Percentiles rank a stretch among this genome's conserved stretches.
These are phyloP conservation scores for Hysterangium stoloniferum DNA, from an alignment of 768 basidiomycete genomes.

Conservation along the genomic window DNA sequence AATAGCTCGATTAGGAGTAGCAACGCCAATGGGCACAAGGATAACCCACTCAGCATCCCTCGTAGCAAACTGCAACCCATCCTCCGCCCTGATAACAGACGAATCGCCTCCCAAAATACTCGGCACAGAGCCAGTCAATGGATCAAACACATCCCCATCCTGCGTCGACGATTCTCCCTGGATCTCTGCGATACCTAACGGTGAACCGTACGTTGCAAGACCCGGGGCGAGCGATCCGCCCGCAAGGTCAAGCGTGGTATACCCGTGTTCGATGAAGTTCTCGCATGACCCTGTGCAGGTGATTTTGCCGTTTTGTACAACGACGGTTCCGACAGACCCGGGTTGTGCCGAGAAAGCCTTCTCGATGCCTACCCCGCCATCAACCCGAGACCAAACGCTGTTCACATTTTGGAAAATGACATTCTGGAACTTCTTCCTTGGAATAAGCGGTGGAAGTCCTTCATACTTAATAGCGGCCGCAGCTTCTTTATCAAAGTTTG, in stretches of 20 bases:
- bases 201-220: slow-evolving; percentile 33
- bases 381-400: slow-evolving; percentile 44
- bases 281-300: slow-evolving; percentile 32
- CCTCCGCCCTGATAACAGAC: slow-evolving; percentile 51
- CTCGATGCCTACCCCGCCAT: slow-evolving; percentile 35
- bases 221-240: slow-evolving; percentile 47
- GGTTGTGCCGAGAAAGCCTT: slow-evolving; percentile 39
- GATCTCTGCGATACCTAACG: slow-evolving; percentile 66
- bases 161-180: slow-evolving; percentile 50
- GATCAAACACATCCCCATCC: slow-evolving; percentile 44
- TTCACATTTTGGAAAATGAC: slow-evolving; percentile 64
- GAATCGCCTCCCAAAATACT: slow-evolving; percentile 27
- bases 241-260: slow-evolving; percentile 49
- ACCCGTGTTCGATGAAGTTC: background rate
- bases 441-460: slow-evolving; percentile 65
- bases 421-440: slow-evolving; percentile 30
- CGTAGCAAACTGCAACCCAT: slow-evolving; percentile 18
- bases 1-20: slow-evolving; percentile 6
- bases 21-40: too few relatives aligned
- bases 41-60: slow-evolving; percentile 3
- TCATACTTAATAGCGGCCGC: slow-evolving; percentile 52
- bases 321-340: slow-evolving; percentile 46
- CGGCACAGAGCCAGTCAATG: slow-evolving; percentile 29
- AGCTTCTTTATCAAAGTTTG: slow-evolving; percentile 66
- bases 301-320: slow-evolving; percentile 49